phyloP scores from a whole-genome alignment of 2,329 filamentous ascomycete species.

The Colletotrichum spaethianum region DNA sequence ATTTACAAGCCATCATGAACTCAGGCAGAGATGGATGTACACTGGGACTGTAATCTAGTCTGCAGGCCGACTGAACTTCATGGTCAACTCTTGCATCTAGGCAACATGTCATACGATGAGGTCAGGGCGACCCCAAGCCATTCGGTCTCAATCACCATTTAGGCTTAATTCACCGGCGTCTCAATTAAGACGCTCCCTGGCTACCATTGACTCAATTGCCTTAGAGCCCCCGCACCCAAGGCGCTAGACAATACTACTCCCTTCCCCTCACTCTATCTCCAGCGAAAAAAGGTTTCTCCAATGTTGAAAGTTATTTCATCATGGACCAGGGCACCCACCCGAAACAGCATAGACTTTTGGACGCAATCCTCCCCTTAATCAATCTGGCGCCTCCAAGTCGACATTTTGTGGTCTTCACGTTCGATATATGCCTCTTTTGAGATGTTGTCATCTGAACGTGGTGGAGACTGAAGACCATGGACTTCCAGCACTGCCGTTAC shows the following conservation, averaged over 20 bases:
- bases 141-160: neutral
- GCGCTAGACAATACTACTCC: constrained; percentile 1
- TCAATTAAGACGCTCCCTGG: neutral
- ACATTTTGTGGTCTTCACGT: neutral
- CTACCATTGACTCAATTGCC: neutral
- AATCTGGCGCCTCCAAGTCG: constrained; percentile 8
- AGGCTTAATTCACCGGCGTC: neutral
- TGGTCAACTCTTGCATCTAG: no score
- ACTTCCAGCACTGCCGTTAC: neutral
- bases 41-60: no score
- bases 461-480: neutral
- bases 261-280: constrained; percentile 4
- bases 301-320: constrained; percentile 10
- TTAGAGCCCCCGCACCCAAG: neutral
- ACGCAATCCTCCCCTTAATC: constrained; percentile 28
- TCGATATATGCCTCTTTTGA: neutral
- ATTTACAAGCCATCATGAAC: no score
- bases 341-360: neutral
- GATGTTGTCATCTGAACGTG: constrained; percentile 27
- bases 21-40: no score
- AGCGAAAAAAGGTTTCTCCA: constrained; percentile 21
- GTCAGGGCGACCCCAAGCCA: neutral
- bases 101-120: neutral
- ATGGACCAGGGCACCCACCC: constrained; percentile 1
- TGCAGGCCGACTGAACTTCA: no score